These are phyloP conservation scores for Curvularia spicifera DNA, from an alignment of 2,329 filamentous ascomycete genomes.

Conservation along the genomic window DNA sequence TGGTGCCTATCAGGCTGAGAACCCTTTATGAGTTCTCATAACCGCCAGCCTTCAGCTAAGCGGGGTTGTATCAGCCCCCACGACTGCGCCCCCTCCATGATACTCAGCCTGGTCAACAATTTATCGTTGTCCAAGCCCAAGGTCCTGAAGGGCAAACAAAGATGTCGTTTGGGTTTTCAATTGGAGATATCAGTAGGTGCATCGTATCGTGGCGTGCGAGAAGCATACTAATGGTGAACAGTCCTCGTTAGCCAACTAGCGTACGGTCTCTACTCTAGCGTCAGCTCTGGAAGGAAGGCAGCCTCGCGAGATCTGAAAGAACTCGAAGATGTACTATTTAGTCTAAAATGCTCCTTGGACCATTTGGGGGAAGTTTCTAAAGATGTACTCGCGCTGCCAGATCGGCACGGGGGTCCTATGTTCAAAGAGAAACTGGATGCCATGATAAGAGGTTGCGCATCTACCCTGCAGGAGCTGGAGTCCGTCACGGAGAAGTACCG, in stretches of 20 bases:
- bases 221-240: background rate
- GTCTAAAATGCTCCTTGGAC: background rate
- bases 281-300: background rate
- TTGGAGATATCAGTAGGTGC: background rate
- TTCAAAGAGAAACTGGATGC: background rate
- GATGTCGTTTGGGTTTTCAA: conserved; percentile 3
- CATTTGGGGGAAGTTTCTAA: background rate
- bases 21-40: background rate
- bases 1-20: background rate
- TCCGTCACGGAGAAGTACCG: background rate
- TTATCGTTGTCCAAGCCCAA: background rate
- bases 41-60: background rate
- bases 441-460: background rate
- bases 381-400: background rate
- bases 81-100: background rate
- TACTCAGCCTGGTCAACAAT: background rate
- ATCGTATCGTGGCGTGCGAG: background rate
- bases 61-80: background rate
- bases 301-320: background rate
- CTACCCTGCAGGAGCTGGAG: background rate
- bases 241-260: conserved; percentile 4
- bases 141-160: background rate
- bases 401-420: background rate
- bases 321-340: background rate
- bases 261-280: background rate